Conservation (phyloP, 208 protist species). For the Acanthamoeba polyphaga region DNA sequence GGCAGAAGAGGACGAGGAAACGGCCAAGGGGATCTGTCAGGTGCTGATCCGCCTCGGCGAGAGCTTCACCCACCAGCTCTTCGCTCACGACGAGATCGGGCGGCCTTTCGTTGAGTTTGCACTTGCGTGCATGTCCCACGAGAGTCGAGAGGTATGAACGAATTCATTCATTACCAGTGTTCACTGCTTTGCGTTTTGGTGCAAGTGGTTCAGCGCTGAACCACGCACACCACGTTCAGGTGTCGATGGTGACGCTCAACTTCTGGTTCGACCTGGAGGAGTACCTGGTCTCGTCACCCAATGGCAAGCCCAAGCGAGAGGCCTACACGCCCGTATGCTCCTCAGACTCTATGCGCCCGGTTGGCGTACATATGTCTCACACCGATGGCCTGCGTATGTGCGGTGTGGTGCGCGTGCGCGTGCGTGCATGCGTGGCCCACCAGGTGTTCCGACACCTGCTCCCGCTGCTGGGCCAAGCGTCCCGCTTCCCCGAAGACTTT, state of each 20-base stretch:
- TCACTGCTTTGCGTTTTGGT: background rate
- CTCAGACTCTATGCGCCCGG: background rate
- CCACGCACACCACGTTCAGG: background rate
- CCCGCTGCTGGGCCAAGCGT: background rate
- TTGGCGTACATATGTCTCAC: background rate
- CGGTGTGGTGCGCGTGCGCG: too few relatives aligned
- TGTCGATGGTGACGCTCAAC: conserved; percentile 28
- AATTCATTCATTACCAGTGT: background rate
- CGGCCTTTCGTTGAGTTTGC: conserved; percentile 10
- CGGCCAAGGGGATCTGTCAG: conserved; percentile 19
- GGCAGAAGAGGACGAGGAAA: conserved; percentile 21
- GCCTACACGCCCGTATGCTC: background rate
- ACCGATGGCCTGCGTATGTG: too few relatives aligned
- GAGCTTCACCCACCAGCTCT: conserved; percentile 18
- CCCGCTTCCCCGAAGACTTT: conserved; percentile 15
- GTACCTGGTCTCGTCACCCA: background rate
- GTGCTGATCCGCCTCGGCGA: conserved; percentile 14
- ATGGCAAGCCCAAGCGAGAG: background rate
- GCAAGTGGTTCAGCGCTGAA: too few relatives aligned
- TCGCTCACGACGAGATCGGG: conserved; percentile 1
- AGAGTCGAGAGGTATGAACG: background rate
- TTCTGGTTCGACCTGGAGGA: conserved; percentile 44
- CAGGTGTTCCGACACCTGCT: conserved; percentile 37
- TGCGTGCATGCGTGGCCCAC: too few relatives aligned
- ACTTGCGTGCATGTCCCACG: background rate